A percentile compares a stretch with the other conserved stretches of the same genome.
phyloP scores from a whole-genome alignment of 2,329 filamentous ascomycete species.

The Scortechinia acanthostroma region DNA sequence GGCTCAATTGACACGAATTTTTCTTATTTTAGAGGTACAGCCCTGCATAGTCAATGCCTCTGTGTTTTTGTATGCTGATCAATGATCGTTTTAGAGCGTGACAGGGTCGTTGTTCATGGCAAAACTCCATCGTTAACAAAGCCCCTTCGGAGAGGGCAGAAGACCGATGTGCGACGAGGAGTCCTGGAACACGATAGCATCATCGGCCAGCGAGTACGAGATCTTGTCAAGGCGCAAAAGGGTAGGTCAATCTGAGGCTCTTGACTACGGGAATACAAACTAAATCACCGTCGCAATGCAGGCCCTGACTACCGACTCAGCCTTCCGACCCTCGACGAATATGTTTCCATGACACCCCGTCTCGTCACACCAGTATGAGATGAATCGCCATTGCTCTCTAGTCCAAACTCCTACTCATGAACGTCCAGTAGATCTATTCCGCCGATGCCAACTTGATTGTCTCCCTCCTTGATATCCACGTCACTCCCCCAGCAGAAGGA shows the following conservation, averaged over 20 bases:
- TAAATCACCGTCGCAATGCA: too few species aligned
- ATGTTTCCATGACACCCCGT: conserved; percentile 51
- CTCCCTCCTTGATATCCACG: conserved; percentile 65
- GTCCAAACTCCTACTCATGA: conserved; percentile 3
- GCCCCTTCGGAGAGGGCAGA: background rate
- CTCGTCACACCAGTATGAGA: conserved; percentile 58
- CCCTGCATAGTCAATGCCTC: too few species aligned
- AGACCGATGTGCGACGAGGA: background rate
- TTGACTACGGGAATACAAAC: background rate
- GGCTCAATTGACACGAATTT: background rate
- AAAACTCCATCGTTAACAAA: background rate
- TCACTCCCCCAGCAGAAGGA: conserved; percentile 17
- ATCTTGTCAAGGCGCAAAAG: background rate
- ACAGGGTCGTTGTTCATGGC: background rate
- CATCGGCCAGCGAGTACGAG: background rate
- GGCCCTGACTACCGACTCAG: conserved; percentile 20
- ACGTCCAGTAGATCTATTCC: conserved; percentile 50
- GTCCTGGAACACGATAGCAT: background rate
- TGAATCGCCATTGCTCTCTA: background rate
- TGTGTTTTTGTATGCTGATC: background rate
- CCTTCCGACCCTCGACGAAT: conserved; percentile 59
- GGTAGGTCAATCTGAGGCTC: background rate
- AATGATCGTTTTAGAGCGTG: background rate
- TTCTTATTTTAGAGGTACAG: background rate
- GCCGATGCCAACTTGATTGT: conserved; percentile 63